Conservation (phyloP, 1,139 yeast species). For the Entelexis sorbosivorans region DNA sequence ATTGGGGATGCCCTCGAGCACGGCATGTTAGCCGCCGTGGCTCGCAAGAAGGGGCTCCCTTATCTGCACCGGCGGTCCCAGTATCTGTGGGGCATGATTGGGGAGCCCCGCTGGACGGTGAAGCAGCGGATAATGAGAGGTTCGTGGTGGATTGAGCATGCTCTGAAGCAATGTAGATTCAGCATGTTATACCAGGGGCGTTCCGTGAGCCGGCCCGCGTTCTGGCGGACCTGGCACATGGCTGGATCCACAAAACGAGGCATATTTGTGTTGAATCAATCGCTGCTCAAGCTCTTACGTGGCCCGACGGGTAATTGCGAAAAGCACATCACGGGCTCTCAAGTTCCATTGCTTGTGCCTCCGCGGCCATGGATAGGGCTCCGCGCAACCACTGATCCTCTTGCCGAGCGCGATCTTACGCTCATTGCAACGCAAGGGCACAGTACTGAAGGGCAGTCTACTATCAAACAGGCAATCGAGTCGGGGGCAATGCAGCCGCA, state of each 20-base stretch:
- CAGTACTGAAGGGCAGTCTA: conserved; percentile 72
- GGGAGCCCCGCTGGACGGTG: conserved; percentile 28
- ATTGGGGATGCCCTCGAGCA: conserved; percentile 15
- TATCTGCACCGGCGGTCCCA: conserved; percentile 43
- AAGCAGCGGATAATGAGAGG: conserved; percentile 65
- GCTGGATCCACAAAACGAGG: conserved; percentile 63
- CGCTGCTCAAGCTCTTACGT: conserved; percentile 35
- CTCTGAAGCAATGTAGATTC: conserved; percentile 45
- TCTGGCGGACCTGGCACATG: conserved; percentile 68
- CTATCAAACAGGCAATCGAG: conserved; percentile 63
- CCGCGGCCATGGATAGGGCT: conserved; percentile 49
- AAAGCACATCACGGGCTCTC: background rate
- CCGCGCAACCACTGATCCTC: conserved; percentile 65
- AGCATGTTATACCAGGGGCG: conserved; percentile 39
- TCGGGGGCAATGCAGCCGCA: conserved; percentile 51
- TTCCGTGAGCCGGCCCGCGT: conserved; percentile 65
- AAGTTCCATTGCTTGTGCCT: conserved; percentile 38
- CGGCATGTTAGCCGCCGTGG: conserved; percentile 38
- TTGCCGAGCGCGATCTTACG: conserved; percentile 38
- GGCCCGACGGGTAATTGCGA: too few relatives aligned
- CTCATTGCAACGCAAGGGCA: conserved; percentile 40
- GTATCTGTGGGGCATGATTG: conserved; percentile 31
- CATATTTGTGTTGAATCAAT: conserved; percentile 57
- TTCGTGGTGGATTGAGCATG: conserved; percentile 55
- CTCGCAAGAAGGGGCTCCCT: conserved; percentile 51